Evolutionary conservation across 257 asterid species (phyloP).

Genomic region (Plantago major): DNA sequence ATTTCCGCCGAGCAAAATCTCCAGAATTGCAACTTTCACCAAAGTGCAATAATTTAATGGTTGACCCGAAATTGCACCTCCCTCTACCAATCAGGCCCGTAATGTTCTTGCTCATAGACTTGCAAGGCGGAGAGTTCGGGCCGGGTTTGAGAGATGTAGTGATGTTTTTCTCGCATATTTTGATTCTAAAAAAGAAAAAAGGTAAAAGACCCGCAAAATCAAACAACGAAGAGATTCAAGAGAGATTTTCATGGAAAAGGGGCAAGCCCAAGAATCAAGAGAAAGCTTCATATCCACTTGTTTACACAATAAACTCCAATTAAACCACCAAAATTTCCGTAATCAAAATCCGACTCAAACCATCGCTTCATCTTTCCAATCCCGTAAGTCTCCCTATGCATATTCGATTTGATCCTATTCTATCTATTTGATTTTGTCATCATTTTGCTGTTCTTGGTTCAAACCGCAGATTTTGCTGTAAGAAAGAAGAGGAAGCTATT

Average conservation of each 20-base stretch:
- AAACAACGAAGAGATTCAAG: too few relatives aligned
- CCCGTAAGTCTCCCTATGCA: conserved; percentile 29
- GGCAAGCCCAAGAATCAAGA: conserved; percentile 27
- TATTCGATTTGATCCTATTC: background rate
- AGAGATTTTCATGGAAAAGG: conserved; percentile 50
- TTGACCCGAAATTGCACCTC: too few relatives aligned
- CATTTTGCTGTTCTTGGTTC: background rate
- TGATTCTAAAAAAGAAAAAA: too few relatives aligned
- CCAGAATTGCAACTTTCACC: too few relatives aligned
- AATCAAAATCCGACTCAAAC: conserved; percentile 23
- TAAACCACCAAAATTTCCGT: conserved; percentile 22
- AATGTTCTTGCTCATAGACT: too few relatives aligned
- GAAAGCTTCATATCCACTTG: conserved; percentile 16
- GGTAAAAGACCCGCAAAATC: too few relatives aligned
- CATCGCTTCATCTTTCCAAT: conserved; percentile 26
- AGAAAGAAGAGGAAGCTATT: conserved; percentile 41
- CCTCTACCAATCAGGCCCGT: too few relatives aligned
- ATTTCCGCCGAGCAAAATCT: too few relatives aligned
- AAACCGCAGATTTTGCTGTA: conserved; percentile 37
- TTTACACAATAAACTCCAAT: conserved; percentile 32
- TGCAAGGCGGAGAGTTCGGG: too few relatives aligned
- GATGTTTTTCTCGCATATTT: too few relatives aligned
- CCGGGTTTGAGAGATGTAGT: too few relatives aligned
- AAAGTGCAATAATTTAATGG: too few relatives aligned
- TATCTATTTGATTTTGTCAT: background rate